Evolutionary conservation across 164 flowering plant genomes (phyloP).

Genomic region (Liquidambar formosana): DNA sequence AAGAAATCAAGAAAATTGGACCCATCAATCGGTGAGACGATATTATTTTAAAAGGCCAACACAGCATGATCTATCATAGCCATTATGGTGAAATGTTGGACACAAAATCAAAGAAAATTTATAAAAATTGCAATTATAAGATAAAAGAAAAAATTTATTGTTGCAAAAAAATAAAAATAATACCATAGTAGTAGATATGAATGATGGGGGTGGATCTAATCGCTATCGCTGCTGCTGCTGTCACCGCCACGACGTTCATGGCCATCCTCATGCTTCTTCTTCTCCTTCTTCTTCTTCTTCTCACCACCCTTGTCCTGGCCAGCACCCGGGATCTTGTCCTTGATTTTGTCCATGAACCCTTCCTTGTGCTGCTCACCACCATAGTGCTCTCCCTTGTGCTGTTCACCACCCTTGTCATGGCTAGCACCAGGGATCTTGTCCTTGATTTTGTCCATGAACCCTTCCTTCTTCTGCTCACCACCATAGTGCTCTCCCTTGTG

Average conservation of each 20-base stretch:
- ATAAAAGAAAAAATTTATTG: too few species aligned
- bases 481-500: slow-evolving; percentile 22
- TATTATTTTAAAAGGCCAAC: too few species aligned
- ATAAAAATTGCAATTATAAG: too few species aligned
- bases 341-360: slow-evolving; percentile 50
- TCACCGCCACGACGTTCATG: slow-evolving; percentile 21
- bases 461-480: slow-evolving; percentile 12
- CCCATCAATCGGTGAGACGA: too few species aligned
- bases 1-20: too few species aligned
- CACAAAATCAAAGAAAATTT: too few species aligned
- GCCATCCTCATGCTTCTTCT: slow-evolving; percentile 35
- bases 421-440: slow-evolving; percentile 41
- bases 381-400: slow-evolving; percentile 22
- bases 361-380: slow-evolving; percentile 13
- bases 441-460: slow-evolving; percentile 54
- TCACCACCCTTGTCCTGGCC: slow-evolving; percentile 13
- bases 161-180: too few species aligned
- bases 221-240: slow-evolving; percentile 58
- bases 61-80: too few species aligned
- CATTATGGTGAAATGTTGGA: too few species aligned
- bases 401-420: slow-evolving; percentile 2
- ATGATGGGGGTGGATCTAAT: slow-evolving; percentile 16
- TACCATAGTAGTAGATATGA: too few species aligned
- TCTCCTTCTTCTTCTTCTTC: slow-evolving; percentile 38
- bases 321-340: slow-evolving; percentile 45